Percentiles rank a stretch among this genome's conserved stretches.
phyloP scores from a whole-genome alignment of 164 flowering plant species.

The Macadamia integrifolia region DNA sequence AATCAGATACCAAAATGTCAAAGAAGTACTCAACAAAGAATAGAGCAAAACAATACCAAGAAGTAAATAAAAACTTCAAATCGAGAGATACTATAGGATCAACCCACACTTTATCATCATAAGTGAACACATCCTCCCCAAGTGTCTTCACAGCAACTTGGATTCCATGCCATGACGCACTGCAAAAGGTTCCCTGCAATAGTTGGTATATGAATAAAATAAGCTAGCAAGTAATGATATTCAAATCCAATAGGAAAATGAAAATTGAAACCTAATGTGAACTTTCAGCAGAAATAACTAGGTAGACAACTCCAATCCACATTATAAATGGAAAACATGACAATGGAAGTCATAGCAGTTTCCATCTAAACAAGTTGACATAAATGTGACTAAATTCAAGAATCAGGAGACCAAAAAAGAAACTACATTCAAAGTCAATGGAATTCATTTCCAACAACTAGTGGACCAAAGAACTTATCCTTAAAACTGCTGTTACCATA shows the following conservation, averaged over 20 bases:
- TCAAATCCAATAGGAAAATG: too few relatives aligned
- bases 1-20: conserved; percentile 1
- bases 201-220: neutral
- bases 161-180: conserved; percentile 89
- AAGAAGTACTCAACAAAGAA: conserved; percentile 1
- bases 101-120: conserved; percentile 92
- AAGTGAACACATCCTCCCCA: conserved; percentile 58
- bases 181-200: conserved; percentile 75
- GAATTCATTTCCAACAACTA: too few relatives aligned
- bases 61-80: conserved; percentile 5
- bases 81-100: conserved; percentile 3
- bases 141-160: conserved; percentile 88
- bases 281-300: neutral
- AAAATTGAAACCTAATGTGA: too few relatives aligned
- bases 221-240: neutral
- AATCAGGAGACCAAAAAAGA: too few relatives aligned
- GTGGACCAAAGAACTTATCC: too few relatives aligned
- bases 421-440: too few relatives aligned
- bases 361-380: too few relatives aligned
- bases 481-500: too few relatives aligned
- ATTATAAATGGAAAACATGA: too few relatives aligned
- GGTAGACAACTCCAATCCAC: neutral
- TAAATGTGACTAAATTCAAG: too few relatives aligned
- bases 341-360: too few relatives aligned
- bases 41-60: neutral